Base-by-base conservation (phyloP, 2,329 filamentous ascomycete genomes). In the Xylariaceae sp. region DNA sequence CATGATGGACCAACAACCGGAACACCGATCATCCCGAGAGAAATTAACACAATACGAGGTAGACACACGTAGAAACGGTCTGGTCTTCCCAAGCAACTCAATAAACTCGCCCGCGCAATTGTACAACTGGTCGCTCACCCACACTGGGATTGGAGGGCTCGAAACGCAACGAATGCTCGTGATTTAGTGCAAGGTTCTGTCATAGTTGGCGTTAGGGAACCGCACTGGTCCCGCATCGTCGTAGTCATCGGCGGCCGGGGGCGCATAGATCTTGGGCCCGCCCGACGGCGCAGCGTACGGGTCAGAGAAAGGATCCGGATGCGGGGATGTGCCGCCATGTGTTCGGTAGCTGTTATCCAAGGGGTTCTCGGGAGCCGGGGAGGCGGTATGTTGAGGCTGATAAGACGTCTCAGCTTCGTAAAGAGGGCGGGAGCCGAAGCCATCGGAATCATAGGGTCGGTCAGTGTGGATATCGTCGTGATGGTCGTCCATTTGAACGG, bases 201-300 rank as follows among this genome's bases (percentile, higher is more conserved):
- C 73, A 55, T 82, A 81, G 54, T 78, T 70, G 24, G 57, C 78
- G 14, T 62, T 59, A 2, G 78, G 77, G 55, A 81, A 82, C 38
- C 72, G 68, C 14, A 63, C 71, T 0, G 74, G 71, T 42, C 58
- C 54, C 36, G 64, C 59, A 36, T 71, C 66, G 32, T 69, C 65
- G 46, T 69, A 73, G 18, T 65, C 64, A 14, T 68, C 64, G 4
- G 63, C 61, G 2, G 63, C 60, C 5, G 65, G 65, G 6, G 62
- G 62, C 28, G 57, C 63, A 47, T 65, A 73, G 43, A 55, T 50
- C 18, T 50, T 54, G 31, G 48, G 58, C 31, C 55, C 49, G 13
- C 50, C 51, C 3, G 47, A 42, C n/a, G 41, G 34, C 9, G 37
- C 35, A 9, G 51, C 48, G 28, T 59, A 61, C 14, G 55, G 43